Percentiles rank a stretch among this genome's conserved stretches.
phyloP scores from a whole-genome alignment of 768 basidiomycete genomes.

The Russula vinacea region DNA sequence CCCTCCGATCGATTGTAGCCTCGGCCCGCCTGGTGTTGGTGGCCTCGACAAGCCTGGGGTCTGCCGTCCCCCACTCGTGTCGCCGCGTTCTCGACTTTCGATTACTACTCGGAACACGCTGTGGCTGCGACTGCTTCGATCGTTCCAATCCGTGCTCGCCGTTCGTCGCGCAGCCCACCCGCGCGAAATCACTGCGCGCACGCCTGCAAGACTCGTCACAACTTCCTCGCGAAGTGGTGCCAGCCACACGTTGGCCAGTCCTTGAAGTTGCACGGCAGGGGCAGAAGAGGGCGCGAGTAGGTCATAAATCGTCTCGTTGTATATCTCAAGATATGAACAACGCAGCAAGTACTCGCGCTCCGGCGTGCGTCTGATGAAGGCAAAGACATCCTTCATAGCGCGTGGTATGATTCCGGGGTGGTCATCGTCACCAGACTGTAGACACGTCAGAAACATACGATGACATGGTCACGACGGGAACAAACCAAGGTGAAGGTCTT shows the following conservation, averaged over 20 bases:
- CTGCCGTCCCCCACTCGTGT: conserved; percentile 45
- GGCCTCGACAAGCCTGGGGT: conserved; percentile 50
- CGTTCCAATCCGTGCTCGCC: conserved; percentile 99
- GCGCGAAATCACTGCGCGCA: conserved; percentile 77
- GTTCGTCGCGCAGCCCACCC: conserved; percentile 88
- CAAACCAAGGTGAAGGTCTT: conserved; percentile 67
- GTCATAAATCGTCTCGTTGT: conserved; percentile 89
- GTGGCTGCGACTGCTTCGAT: conserved; percentile 90
- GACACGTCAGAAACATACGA: background rate
- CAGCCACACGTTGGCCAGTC: conserved; percentile 62
- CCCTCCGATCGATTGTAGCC: conserved; percentile 74
- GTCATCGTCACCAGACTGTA: conserved; percentile 65
- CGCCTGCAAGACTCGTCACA: conserved; percentile 84
- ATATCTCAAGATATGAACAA: conserved; percentile 95
- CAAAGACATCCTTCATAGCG: conserved; percentile 89
- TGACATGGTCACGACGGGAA: background rate
- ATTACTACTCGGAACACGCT: conserved; percentile 92
- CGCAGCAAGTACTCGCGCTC: conserved; percentile 89
- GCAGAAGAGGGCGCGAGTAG: conserved; percentile 70
- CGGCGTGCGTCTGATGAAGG: conserved; percentile 71
- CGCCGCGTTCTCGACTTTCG: conserved; percentile 75
- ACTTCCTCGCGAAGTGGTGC: conserved; percentile 86
- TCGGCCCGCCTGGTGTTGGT: conserved; percentile 55
- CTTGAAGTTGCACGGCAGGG: conserved; percentile 66
- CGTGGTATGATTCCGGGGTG: conserved; percentile 95